phyloP scores from a whole-genome alignment of 2,329 filamentous ascomycete species.

The Aspergillus arachidicola region DNA sequence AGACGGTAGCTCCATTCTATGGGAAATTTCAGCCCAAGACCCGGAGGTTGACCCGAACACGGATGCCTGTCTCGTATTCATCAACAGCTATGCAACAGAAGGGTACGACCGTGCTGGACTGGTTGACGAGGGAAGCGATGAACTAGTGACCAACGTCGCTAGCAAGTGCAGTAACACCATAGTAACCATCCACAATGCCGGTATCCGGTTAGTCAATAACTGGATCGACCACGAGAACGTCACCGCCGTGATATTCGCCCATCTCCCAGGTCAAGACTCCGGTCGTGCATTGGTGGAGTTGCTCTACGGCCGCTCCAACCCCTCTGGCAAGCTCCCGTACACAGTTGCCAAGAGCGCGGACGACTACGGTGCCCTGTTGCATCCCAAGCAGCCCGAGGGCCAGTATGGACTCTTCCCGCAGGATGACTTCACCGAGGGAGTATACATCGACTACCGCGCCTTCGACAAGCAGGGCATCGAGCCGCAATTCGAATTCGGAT shows the following conservation, averaged over 20 bases:
- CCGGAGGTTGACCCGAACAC: slow-evolving; percentile 22
- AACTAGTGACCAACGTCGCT: slow-evolving; percentile 60
- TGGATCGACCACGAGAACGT: slow-evolving; percentile 67
- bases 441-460: slow-evolving; percentile 58
- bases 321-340: slow-evolving; percentile 63
- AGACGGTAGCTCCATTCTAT: slow-evolving; percentile 52
- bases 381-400: slow-evolving; percentile 16
- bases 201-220: slow-evolving; percentile 56
- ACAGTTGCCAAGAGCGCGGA: slow-evolving; percentile 60
- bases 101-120: slow-evolving; percentile 40
- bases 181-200: slow-evolving; percentile 67
- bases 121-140: slow-evolving; percentile 51
- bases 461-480: slow-evolving; percentile 48
- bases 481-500: slow-evolving; percentile 44
- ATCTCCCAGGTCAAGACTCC: slow-evolving; percentile 66
- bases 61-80: slow-evolving; percentile 56
- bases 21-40: slow-evolving; percentile 21
- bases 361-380: slow-evolving; percentile 53
- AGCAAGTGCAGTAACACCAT: slow-evolving; percentile 63
- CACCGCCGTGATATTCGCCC: slow-evolving; percentile 65
- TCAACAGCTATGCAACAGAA: slow-evolving; percentile 54
- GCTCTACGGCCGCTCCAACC: slow-evolving; percentile 60
- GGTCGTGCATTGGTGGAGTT: slow-evolving; percentile 59
- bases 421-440: slow-evolving; percentile 52
- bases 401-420: slow-evolving; percentile 25